These are phyloP conservation scores for Penicillium ucsense DNA, from an alignment of 495 filamentous ascomycete species.

Conservation along the genomic window DNA sequence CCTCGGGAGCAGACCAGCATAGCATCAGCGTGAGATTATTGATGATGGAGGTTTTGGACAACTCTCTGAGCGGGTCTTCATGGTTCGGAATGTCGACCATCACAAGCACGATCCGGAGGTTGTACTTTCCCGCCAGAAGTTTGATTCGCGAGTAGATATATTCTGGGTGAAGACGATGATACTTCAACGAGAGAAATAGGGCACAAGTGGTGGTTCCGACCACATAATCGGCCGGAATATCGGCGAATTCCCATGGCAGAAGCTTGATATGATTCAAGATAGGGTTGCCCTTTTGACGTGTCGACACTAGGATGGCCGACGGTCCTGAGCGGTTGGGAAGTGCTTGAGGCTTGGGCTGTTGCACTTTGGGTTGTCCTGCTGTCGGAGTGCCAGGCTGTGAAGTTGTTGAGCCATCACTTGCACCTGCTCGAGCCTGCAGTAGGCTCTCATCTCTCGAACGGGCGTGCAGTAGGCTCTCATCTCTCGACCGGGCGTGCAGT, in stretches of 20 bases:
- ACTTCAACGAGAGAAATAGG: slow-evolving; percentile 90
- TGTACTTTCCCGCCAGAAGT: slow-evolving; percentile 68
- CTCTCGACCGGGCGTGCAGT: slow-evolving; percentile 50
- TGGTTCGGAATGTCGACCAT: slow-evolving; percentile 93
- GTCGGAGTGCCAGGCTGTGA: slow-evolving; percentile 21
- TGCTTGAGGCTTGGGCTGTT: slow-evolving; percentile 81
- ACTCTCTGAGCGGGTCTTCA: slow-evolving; percentile 67
- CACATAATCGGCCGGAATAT: slow-evolving; percentile 88
- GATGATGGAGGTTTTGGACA: slow-evolving; percentile 81
- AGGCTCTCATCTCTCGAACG: slow-evolving; percentile 52
- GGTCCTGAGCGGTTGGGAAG: slow-evolving; percentile 58
- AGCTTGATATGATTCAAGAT: slow-evolving; percentile 72
- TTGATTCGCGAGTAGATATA: slow-evolving; percentile 93
- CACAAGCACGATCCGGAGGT: slow-evolving; percentile 70
- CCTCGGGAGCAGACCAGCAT: slow-evolving; percentile 89
- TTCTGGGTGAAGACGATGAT: slow-evolving; percentile 93
- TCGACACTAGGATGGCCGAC: slow-evolving; percentile 75
- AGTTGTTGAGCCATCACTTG: slow-evolving; percentile 7
- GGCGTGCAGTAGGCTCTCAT: too few relatives aligned
- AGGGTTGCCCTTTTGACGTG: slow-evolving; percentile 89
- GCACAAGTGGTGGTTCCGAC: slow-evolving; percentile 82
- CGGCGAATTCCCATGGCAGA: slow-evolving; percentile 92
- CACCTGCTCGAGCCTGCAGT: slow-evolving; percentile 36
- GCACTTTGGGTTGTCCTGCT: slow-evolving; percentile 44
- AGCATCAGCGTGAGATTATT: slow-evolving; percentile 88